These are phyloP conservation scores for Groenewaldozyma salmanticensis DNA, from an alignment of 805 yeast genomes.

Conservation along the genomic window DNA sequence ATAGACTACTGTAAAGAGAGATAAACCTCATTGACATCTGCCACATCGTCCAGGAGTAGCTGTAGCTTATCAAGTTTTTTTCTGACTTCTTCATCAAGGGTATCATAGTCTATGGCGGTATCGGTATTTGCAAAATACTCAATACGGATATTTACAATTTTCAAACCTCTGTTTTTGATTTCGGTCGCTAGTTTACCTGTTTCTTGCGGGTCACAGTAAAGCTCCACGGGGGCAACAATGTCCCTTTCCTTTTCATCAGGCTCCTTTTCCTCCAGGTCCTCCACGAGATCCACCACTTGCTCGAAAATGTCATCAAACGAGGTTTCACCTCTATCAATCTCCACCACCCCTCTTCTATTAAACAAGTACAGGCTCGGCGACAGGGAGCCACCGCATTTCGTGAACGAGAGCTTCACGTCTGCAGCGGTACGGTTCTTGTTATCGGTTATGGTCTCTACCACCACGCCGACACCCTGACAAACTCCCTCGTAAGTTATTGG, in stretches of 20 bases:
- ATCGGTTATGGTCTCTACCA: conserved; percentile 82
- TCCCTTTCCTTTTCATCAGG: conserved; percentile 30
- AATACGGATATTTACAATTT: conserved; percentile 61
- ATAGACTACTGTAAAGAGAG: conserved; percentile 32
- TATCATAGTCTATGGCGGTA: conserved; percentile 22
- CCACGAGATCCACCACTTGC: conserved; percentile 61
- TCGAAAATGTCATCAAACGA: conserved; percentile 64
- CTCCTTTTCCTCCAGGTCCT: conserved; percentile 37
- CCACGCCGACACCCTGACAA: conserved; percentile 81
- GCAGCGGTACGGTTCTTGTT: conserved; percentile 77
- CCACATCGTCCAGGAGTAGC: conserved; percentile 58
- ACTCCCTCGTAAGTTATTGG: conserved; percentile 71
- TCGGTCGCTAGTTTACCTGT: conserved; percentile 51
- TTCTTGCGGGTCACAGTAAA: conserved; percentile 56
- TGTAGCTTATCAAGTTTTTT: conserved; percentile 50
- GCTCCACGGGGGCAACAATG: conserved; percentile 30
- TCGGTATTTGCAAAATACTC: conserved; percentile 59
- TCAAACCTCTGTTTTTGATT: conserved; percentile 40
- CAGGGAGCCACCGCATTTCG: conserved; percentile 57
- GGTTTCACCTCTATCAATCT: conserved; percentile 30
- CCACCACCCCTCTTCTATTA: conserved; percentile 65
- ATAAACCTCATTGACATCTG: conserved; percentile 74
- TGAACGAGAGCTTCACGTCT: conserved; percentile 62
- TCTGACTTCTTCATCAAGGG: conserved; percentile 35
- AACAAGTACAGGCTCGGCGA: conserved; percentile 75